Percentiles rank a stretch among this genome's conserved stretches.
These are phyloP conservation scores for Sporopachydermia lactativora DNA, from an alignment of 805 yeast genomes.

Conservation along the genomic window DNA sequence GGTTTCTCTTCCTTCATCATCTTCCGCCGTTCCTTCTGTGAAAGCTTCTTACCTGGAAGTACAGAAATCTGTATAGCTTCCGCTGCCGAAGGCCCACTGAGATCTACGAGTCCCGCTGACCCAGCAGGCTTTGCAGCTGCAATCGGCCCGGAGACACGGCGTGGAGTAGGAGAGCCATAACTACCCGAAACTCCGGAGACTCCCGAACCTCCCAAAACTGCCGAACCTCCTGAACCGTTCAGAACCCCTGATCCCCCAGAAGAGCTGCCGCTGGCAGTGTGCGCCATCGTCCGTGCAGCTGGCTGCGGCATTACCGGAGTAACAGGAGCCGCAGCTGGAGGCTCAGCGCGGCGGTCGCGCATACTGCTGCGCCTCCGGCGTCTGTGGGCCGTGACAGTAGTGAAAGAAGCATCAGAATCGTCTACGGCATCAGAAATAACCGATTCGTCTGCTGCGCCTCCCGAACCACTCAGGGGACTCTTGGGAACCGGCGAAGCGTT, in stretches of 20 bases:
- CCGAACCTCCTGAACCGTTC: background rate
- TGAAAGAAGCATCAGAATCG: background rate
- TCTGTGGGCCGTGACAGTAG: background rate
- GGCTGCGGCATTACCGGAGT: background rate
- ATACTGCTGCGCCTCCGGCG: background rate
- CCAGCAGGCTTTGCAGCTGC: constrained; percentile 6
- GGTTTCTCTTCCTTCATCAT: constrained; percentile 23
- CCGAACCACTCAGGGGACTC: background rate
- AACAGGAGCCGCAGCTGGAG: background rate
- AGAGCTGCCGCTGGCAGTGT: background rate
- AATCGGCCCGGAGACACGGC: constrained; percentile 2
- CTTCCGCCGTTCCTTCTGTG: constrained; percentile 47
- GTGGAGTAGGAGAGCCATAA: background rate
- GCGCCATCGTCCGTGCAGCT: background rate
- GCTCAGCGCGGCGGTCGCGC: background rate
- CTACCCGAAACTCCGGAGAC: constrained; percentile 2
- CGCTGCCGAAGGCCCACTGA: constrained; percentile 6
- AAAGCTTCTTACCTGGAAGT: constrained; percentile 26
- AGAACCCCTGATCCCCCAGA: background rate
- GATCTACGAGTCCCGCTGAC: constrained; percentile 9
- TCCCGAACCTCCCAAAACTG: constrained; percentile 3
- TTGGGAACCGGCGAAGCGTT: background rate
- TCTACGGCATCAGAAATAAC: too few species aligned
- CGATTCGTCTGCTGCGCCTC: background rate
- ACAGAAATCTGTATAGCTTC: constrained; percentile 20